Base-by-base conservation (phyloP, 176 grass and related monocot species). In the Phoenix dactylifera region DNA sequence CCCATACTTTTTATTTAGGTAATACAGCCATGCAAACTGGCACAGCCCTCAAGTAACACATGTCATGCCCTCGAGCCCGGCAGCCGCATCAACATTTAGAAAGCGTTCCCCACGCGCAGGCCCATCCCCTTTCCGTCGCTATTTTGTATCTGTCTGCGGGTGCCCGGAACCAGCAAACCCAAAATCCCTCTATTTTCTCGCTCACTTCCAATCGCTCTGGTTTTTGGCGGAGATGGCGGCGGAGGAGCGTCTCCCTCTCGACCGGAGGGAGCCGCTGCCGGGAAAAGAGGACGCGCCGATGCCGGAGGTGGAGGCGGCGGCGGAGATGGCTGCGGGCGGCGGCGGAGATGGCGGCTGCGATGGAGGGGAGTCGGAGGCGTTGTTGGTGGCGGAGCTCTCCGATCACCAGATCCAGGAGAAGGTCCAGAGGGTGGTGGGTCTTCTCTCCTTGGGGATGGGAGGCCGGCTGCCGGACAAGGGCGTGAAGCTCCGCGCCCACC, bases 401-500 rank as follows among this genome's bases (percentile, higher is more conserved):
- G 52, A 71, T 6, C 51, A 58, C 6, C 55, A 0, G 65, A 60
- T 81, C 50, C 15, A 2, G 69, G 83, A 86, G 5, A 77, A 24
- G 74, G 0, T 0, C 2, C 51, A 53, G 24, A 65, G 83, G 20
- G 4, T 49, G 15, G 3, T 74, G 60, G 4, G 1, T 0, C 0
- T 0, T 2, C 18, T 77, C 55, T 4, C 12, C n/a, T 0, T 0
- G 0, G 66, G 57, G 1, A 3, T 62, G 24, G 5, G 5, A 4
- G 4, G 0, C 4, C 17, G 16, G 18, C 65, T 81, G 30, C 60
- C n/a, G 3, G 78, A 86, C 74, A 19, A 75, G 24, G 83, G 78
- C 4, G 60, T 10, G 52, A 86, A 78, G 25, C 67, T 63, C 16
- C 51, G 22, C 15, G 6, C 2, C 0, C 5, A 0, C n/a, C 51